Evolutionary conservation across 2,329 filamentous ascomycete species (phyloP).

Genomic region (Pseudogymnoascus sp.): DNA sequence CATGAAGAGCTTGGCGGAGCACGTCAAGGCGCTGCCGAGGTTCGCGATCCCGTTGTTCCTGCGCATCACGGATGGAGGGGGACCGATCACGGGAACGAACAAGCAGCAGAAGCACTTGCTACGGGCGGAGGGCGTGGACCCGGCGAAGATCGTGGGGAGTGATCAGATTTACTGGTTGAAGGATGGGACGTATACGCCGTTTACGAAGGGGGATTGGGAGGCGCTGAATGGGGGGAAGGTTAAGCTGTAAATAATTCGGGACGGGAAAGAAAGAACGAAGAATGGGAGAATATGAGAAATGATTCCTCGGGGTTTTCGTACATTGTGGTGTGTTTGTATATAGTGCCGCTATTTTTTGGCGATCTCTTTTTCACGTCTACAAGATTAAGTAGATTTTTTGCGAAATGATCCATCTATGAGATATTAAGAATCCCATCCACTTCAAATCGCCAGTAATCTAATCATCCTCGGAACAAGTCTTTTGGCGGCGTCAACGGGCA

Average conservation of each 20-base stretch:
- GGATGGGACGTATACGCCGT: constrained; percentile 58
- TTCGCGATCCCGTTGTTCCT: constrained; percentile 76
- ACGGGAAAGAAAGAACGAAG: not conserved
- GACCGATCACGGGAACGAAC: constrained; percentile 68
- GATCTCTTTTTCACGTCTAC: not conserved
- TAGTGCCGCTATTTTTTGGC: not conserved
- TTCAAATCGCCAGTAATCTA: no score
- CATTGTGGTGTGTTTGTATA: not conserved
- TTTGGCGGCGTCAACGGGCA: no score
- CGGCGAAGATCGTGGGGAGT: constrained; percentile 37
- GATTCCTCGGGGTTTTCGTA: not conserved
- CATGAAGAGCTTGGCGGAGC: constrained; percentile 52
- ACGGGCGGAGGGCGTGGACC: constrained; percentile 66
- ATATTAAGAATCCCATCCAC: not conserved
- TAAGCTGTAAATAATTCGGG: constrained; percentile 51
- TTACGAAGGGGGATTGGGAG: constrained; percentile 60
- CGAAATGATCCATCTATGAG: not conserved
- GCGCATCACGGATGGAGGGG: constrained; percentile 49
- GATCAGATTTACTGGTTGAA: constrained; percentile 51
- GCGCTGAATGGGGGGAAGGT: constrained; percentile 57
- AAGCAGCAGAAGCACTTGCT: constrained; percentile 79
- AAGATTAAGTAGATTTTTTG: not conserved
- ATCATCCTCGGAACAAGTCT: no score
- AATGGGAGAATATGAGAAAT: not conserved
- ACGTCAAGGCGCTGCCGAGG: constrained; percentile 54